phyloP scores from a whole-genome alignment of 495 filamentous ascomycete species.

The Penicillium pancosmium region DNA sequence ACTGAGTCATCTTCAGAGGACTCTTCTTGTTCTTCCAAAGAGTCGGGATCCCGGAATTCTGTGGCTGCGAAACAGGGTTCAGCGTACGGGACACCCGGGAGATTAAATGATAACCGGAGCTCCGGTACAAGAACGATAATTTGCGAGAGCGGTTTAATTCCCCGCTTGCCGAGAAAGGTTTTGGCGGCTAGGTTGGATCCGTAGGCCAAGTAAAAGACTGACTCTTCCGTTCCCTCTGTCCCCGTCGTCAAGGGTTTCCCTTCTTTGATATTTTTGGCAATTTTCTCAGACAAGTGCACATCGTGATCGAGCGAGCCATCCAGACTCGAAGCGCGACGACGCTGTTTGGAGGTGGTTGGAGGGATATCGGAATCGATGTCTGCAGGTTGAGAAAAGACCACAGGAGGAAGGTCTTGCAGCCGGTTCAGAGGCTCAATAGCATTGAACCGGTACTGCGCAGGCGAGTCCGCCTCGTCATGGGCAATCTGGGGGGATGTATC shows the following conservation, averaged over 20 bases:
- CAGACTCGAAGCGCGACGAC: slow-evolving; percentile 25
- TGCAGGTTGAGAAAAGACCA: background rate
- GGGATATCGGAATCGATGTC: slow-evolving; percentile 12
- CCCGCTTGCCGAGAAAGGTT: slow-evolving; percentile 74
- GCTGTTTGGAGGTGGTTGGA: slow-evolving; percentile 23
- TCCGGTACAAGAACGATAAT: slow-evolving; percentile 79
- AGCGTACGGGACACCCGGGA: slow-evolving; percentile 80
- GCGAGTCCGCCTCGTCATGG: slow-evolving; percentile 12
- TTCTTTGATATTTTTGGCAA: slow-evolving; percentile 19
- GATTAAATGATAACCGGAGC: slow-evolving; percentile 78
- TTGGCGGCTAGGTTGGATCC: slow-evolving; percentile 82
- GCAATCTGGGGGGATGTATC: background rate
- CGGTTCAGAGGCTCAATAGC: slow-evolving; percentile 21
- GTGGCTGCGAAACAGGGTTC: slow-evolving; percentile 95
- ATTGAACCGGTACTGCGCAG: slow-evolving; percentile 15
- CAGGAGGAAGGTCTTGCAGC: slow-evolving; percentile 17
- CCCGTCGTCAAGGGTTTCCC: slow-evolving; percentile 4
- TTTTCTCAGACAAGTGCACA: slow-evolving; percentile 30
- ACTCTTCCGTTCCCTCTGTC: slow-evolving; percentile 33
- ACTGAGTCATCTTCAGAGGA: slow-evolving; percentile 16
- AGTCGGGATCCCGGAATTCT: slow-evolving; percentile 51
- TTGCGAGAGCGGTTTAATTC: slow-evolving; percentile 76
- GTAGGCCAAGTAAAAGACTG: slow-evolving; percentile 91
- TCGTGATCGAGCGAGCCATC: slow-evolving; percentile 27
- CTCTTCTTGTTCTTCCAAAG: slow-evolving; percentile 13